Percentiles rank a stretch among this genome's conserved stretches.
Conservation (phyloP, 192 early-diverging fungal genomes). For the Coemansia sp. region DNA sequence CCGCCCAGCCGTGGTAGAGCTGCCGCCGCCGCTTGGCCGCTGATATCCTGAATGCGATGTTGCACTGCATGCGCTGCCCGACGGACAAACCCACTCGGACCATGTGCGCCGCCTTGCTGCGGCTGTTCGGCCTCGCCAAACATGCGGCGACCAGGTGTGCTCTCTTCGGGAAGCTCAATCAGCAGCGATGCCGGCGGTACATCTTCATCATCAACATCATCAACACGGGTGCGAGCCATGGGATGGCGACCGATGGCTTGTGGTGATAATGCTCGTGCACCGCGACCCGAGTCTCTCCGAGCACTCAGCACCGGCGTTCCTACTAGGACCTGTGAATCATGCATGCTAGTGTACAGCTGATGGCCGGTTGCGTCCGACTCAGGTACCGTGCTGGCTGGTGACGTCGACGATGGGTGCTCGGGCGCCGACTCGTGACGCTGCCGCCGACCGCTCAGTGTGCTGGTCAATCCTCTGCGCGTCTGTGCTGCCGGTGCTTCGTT, state of each 20-base stretch:
- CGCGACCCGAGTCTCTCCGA: conserved; percentile 11
- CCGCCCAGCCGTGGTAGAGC: conserved; percentile 26
- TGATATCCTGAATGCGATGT: conserved; percentile 42
- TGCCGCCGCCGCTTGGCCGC: conserved; percentile 30
- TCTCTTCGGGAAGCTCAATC: conserved; percentile 29
- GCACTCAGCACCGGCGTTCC: conserved; percentile 16
- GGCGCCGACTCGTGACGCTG: conserved; percentile 26
- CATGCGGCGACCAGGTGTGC: background rate
- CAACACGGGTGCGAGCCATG: background rate
- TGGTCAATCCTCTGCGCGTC: conserved; percentile 40
- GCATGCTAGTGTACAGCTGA: conserved; percentile 13
- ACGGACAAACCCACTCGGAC: conserved; percentile 31
- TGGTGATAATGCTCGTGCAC: background rate
- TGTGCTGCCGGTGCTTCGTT: conserved; percentile 9
- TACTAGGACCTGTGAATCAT: conserved; percentile 26
- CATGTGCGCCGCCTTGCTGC: background rate
- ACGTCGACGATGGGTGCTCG: conserved; percentile 16
- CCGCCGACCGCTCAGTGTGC: conserved; percentile 41
- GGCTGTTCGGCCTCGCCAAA: background rate
- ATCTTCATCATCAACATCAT: conserved; percentile 26
- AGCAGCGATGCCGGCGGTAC: conserved; percentile 44
- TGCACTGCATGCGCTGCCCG: conserved; percentile 47
- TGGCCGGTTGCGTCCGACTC: conserved; percentile 11
- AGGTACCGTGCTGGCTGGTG: conserved; percentile 22
- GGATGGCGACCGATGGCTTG: background rate